phyloP scores from a whole-genome alignment of 352 stramenopile species.

The Phytophthora agathidicida region DNA sequence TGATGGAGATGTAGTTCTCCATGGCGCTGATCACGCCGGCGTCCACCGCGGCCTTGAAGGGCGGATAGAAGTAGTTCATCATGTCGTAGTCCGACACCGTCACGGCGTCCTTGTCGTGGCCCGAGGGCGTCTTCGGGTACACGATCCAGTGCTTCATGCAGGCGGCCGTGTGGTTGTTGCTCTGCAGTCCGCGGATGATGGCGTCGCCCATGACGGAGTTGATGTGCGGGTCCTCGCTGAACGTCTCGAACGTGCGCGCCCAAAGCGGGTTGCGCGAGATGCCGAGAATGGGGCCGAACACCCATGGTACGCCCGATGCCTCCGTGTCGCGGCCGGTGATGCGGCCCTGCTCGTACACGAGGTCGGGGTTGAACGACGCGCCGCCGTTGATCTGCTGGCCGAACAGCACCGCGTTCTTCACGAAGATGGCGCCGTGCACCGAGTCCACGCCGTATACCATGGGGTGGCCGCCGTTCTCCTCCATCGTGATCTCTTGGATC shows the following conservation, averaged over 20 bases:
- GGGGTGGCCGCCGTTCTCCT: constrained; percentile 37
- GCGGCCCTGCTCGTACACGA: constrained; percentile 60
- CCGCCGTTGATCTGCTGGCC: constrained; percentile 44
- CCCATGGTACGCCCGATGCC: constrained; percentile 81
- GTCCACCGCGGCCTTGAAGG: constrained; percentile 69
- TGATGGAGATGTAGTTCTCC: constrained; percentile 91
- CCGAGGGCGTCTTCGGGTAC: constrained; percentile 65
- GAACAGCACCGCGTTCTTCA: constrained; percentile 74
- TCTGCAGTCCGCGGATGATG: constrained; percentile 71
- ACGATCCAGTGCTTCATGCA: constrained; percentile 87
- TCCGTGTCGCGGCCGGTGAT: constrained; percentile 79
- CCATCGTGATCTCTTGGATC: constrained; percentile 75
- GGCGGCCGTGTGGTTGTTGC: constrained; percentile 54
- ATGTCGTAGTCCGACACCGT: constrained; percentile 63
- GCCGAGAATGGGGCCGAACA: constrained; percentile 84
- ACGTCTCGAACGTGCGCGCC: constrained; percentile 90
- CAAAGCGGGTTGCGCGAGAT: constrained; percentile 85
- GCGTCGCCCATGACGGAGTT: constrained; percentile 61
- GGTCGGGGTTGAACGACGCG: constrained; percentile 80
- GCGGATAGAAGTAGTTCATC: constrained; percentile 75
- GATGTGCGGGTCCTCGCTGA: constrained; percentile 85
- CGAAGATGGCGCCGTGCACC: constrained; percentile 88
- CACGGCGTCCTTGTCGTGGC: constrained; percentile 78
- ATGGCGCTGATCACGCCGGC: constrained; percentile 83
- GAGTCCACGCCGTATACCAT: constrained; percentile 88